Conservation (phyloP, 2,329 filamentous ascomycete genomes). For the Fusarium staphyleae region DNA sequence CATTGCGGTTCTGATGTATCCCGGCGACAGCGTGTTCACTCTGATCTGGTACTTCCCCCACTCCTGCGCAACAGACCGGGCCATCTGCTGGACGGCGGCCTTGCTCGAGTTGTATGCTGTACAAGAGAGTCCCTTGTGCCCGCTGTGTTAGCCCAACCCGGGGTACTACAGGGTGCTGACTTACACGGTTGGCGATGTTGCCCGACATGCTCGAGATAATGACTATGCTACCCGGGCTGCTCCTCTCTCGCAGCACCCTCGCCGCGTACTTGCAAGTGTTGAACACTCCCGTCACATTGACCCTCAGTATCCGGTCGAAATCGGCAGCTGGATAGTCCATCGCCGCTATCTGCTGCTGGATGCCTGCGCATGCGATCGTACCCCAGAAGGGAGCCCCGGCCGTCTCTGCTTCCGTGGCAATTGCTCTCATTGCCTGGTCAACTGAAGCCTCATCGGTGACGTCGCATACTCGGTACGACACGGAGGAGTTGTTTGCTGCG, state of each 20-base stretch:
- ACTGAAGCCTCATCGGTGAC: slow-evolving; percentile 54
- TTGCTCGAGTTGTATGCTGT: slow-evolving; percentile 70
- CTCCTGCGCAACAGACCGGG: slow-evolving; percentile 65
- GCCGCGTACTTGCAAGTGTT: slow-evolving; percentile 75
- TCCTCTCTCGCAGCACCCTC: slow-evolving; percentile 57
- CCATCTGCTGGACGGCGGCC: slow-evolving; percentile 66
- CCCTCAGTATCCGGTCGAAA: slow-evolving; percentile 73
- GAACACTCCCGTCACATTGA: slow-evolving; percentile 74
- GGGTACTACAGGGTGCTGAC: slow-evolving; percentile 5
- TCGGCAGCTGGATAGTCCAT: slow-evolving; percentile 59
- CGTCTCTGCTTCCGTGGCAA: slow-evolving; percentile 46
- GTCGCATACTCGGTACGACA: slow-evolving; percentile 54
- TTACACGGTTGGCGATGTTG: slow-evolving; percentile 58
- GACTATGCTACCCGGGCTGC: slow-evolving; percentile 55
- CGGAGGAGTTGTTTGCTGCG: slow-evolving; percentile 43
- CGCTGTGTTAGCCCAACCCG: neutral
- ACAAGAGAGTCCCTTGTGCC: slow-evolving; percentile 63
- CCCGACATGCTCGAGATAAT: slow-evolving; percentile 60
- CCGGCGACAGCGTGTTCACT: slow-evolving; percentile 71
- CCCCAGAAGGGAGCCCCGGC: slow-evolving; percentile 47
- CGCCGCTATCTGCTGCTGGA: slow-evolving; percentile 56
- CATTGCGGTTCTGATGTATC: slow-evolving; percentile 60
- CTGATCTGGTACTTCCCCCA: slow-evolving; percentile 69
- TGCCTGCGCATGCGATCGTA: slow-evolving; percentile 56
- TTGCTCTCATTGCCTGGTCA: slow-evolving; percentile 45